Conservation (phyloP, 441 rosid genomes). For the Codiaeum variegatum region DNA sequence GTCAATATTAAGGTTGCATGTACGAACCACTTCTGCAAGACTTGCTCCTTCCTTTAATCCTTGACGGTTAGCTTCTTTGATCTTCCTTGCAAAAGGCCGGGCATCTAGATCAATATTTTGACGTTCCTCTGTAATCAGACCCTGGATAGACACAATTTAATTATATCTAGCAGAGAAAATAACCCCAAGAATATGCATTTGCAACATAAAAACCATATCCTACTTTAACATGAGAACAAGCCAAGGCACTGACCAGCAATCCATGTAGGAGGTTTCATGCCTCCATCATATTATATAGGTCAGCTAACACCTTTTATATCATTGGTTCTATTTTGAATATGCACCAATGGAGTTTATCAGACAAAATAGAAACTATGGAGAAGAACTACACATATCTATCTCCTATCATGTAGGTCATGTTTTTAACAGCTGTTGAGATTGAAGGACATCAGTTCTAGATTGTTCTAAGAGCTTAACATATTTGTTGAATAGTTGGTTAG, state of each 20-base stretch:
- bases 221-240: conserved; percentile 7
- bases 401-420: not conserved
- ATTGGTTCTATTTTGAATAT: not conserved
- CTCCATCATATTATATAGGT: not conserved
- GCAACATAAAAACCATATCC: not conserved
- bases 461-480: not conserved
- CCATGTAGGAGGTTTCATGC: not conserved
- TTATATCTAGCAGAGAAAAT: conserved; percentile 2
- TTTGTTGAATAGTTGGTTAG: not conserved
- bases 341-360: not conserved
- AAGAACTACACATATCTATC: not conserved
- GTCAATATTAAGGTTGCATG: conserved; percentile 5
- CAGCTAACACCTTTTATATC: not conserved
- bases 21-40: conserved; percentile 92
- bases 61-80: conserved; percentile 80
- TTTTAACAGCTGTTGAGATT: not conserved
- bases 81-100: conserved; percentile 77
- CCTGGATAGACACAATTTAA: conserved; percentile 40
- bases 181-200: not conserved
- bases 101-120: conserved; percentile 77
- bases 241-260: not conserved
- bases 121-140: conserved; percentile 88
- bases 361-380: not conserved
- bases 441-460: not conserved
- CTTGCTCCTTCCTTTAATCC: conserved; percentile 89